These are phyloP conservation scores for Mangifera indica DNA, from an alignment of 345 rosid genomes.

Conservation along the genomic window DNA sequence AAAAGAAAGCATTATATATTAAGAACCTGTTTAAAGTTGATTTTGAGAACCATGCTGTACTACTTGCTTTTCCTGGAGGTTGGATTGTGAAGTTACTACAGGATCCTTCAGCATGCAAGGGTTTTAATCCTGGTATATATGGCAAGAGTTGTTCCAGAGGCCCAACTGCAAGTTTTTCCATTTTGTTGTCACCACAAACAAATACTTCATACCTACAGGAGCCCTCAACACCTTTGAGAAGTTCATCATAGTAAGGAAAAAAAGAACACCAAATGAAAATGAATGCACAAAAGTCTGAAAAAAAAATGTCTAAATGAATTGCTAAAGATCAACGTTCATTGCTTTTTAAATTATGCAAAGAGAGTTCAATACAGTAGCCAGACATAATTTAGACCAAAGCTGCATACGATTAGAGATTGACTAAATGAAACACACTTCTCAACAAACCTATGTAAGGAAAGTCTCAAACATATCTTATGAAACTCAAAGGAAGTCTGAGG, in stretches of 20 bases:
- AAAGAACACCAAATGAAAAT: background rate
- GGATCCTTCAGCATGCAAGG: conserved; percentile 39
- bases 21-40: conserved; percentile 53
- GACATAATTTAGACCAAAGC: background rate
- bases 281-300: background rate
- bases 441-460: too few species aligned
- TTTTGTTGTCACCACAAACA: conserved; percentile 35
- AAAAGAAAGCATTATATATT: conserved; percentile 5
- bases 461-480: background rate
- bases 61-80: conserved; percentile 25
- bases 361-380: background rate
- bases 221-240: background rate
- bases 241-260: background rate
- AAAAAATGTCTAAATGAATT: background rate
- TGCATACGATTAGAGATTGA: background rate
- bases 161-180: conserved; percentile 50
- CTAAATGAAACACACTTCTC: background rate
- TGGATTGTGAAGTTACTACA: conserved; percentile 49
- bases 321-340: background rate
- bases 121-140: conserved; percentile 40
- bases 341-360: background rate
- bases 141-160: conserved; percentile 47
- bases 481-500: background rate
- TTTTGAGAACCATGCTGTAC: conserved; percentile 53
- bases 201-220: conserved; percentile 50